Base-by-base conservation (phyloP, 2,329 filamentous ascomycete species). In the Elsinoe batatas region DNA sequence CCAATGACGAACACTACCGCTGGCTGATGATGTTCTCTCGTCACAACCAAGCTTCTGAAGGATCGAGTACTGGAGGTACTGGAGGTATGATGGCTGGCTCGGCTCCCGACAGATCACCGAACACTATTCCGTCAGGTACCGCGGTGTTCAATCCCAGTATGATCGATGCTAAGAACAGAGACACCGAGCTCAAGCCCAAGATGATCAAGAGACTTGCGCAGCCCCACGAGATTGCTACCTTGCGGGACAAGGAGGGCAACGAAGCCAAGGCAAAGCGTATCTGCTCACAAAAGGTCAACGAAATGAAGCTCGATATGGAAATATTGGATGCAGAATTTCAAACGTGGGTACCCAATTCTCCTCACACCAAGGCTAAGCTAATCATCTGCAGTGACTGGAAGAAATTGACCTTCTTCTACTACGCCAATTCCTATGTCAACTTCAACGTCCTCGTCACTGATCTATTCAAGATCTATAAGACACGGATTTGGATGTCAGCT, bases 401-500 rank as follows among this genome's bases (percentile, higher is more conserved):
- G 74, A 98, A 98, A 70, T 76, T 98, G 56, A 98, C 94, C 0
- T 97, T 97, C 72, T 98, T 96, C 75, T 98, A 97, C 73, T 98
- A 96, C 68, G 91, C 93, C 54, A 91, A 96, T 67, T 84, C 89
- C 0, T 98, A 98, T 69, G 95, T 98, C 76, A 97, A 97, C 74
- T 98, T 98, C 79, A 98, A 98, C 69, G 88, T 89, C 1, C 81
- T 98, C 13, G 93, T 98, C 54, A 95, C 91, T 0, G 93, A 98
- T 68, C 78, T 98, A 11, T 98, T 97, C 80, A 97, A 97, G 73
- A 91, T 97, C 60, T 98, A 97, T 79, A 98, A 98, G 76, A 95
- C 91, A 18, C 83, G 94, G 63, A 98, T 98, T 65, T 98, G 93
- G 93, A 95, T 98, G 88, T 97, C 91, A 3, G 93, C 93, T 3